A percentile compares a stretch with the other conserved stretches of the same genome.
These are phyloP conservation scores for Epichloe scottii DNA, from an alignment of 2,329 filamentous ascomycete species.

Conservation along the genomic window DNA sequence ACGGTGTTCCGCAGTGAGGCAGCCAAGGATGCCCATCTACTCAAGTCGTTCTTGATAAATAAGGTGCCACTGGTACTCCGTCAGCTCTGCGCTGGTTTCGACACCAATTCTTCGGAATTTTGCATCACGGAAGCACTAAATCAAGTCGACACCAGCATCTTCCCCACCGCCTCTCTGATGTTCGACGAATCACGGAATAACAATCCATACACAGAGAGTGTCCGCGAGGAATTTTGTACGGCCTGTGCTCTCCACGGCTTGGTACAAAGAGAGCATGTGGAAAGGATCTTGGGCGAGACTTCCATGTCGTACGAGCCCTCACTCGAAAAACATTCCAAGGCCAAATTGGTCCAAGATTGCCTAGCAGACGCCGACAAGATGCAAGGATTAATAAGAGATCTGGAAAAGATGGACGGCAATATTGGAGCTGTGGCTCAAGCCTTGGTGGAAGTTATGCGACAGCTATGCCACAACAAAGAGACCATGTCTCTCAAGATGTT, in stretches of 20 bases:
- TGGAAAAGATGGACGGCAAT: conserved; percentile 87
- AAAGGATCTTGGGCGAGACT: conserved; percentile 70
- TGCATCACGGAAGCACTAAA: conserved; percentile 59
- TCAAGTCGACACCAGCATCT: conserved; percentile 72
- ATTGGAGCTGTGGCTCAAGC: conserved; percentile 75
- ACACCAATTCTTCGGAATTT: conserved; percentile 63
- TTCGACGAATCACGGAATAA: conserved; percentile 46
- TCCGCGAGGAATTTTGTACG: conserved; percentile 67
- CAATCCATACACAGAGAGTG: conserved; percentile 45
- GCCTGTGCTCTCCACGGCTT: conserved; percentile 80
- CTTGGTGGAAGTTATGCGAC: conserved; percentile 57
- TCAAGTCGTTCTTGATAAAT: conserved; percentile 77
- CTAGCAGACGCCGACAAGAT: conserved; percentile 62
- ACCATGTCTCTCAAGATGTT: conserved; percentile 69
- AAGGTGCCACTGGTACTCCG: conserved; percentile 44
- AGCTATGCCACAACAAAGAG: conserved; percentile 59
- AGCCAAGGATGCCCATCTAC: conserved; percentile 50
- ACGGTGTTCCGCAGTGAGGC: conserved; percentile 58
- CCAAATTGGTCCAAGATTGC: conserved; percentile 67
- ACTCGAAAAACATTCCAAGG: conserved; percentile 63
- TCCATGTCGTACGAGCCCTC: conserved; percentile 68
- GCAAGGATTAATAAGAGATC: conserved; percentile 63
- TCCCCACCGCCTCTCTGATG: conserved; percentile 45
- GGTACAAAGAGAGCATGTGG: conserved; percentile 66
- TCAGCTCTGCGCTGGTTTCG: conserved; percentile 38